These are phyloP conservation scores for Angomonas ambiguus DNA, from an alignment of 208 protist genomes.

Conservation along the genomic window DNA sequence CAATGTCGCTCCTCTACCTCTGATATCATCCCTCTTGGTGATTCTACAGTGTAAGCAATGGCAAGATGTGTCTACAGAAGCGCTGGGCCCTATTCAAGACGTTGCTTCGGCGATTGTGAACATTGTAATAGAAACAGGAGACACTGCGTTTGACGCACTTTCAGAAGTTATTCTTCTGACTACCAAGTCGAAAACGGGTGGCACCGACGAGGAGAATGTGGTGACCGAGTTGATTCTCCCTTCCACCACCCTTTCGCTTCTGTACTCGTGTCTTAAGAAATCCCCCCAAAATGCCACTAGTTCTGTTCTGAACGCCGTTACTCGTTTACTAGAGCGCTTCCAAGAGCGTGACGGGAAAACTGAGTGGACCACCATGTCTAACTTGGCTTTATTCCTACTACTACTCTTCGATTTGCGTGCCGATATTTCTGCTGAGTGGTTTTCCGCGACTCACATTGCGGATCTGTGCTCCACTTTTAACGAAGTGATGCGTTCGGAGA, in stretches of 20 bases:
- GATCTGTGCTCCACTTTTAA: not conserved
- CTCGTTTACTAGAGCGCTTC: not conserved
- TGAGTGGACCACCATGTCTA: not conserved
- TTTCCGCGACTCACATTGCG: not conserved
- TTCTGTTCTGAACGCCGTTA: not conserved
- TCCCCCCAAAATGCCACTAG: not conserved
- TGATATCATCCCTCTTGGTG: not conserved
- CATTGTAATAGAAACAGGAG: not conserved
- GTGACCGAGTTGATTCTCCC: not conserved
- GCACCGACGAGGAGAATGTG: not conserved
- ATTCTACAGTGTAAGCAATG: not conserved
- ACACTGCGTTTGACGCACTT: not conserved
- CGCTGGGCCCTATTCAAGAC: not conserved
- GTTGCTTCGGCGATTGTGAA: not conserved
- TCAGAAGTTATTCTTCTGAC: not conserved
- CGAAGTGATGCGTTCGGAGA: not conserved
- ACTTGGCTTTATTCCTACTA: not conserved
- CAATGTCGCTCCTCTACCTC: not conserved
- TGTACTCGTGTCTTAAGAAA: not conserved
- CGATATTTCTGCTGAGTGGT: not conserved
- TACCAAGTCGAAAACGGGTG: not conserved
- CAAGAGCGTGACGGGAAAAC: not conserved
- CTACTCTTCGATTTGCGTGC: not conserved
- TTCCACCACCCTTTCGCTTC: not conserved
- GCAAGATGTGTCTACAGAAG: not conserved